Base-by-base conservation (phyloP, 2,329 filamentous ascomycete species). In the Phialemoniopsis sp. region DNA sequence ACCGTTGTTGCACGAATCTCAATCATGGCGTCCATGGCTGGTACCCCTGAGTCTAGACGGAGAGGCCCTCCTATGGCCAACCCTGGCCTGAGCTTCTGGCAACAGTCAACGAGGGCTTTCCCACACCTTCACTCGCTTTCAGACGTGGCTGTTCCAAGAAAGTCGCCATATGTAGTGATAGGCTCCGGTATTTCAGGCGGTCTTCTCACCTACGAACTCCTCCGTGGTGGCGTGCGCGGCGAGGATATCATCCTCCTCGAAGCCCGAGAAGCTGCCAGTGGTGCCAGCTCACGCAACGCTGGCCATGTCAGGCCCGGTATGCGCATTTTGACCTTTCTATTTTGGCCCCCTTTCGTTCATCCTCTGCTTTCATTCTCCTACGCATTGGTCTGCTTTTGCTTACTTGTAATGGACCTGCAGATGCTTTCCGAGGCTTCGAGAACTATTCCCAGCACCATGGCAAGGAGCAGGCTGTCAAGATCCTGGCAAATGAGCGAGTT, bases 391-490 rank as follows among this genome's bases (percentile, higher is more conserved):
- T n/a, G n/a, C n/a, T n/a, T n/a, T n/a, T n/a, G n/a, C n/a, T n/a
- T n/a, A n/a, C n/a, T n/a, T n/a, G n/a, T n/a, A n/a, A n/a, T n/a
- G n/a, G n/a, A n/a, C n/a, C n/a, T n/a, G 21, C 64, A 42, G 58
- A 72, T 46, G 68, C 69, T 0, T 73, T 73, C 45, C 60, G 69
- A 9, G 69, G 69, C 1, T 73, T 70, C 46, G 58, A 55, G 30
- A 62, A 61, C 10, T 71, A 72, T 47, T 41, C 58, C 13, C 51
- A 58, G 13, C 47, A 67, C 12, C 66, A 70, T 40, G 69, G 68
- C 4, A 42, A 48, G 1, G 61, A 64, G 18, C 64, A 70, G 48
- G 67, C 68, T 3, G 53, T 67, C 17, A 68, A 70, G 44, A 68
- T 72, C 37, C 60, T 70, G 29, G 58, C 57, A 17, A 65, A 69